Evolutionary conservation across 2,329 filamentous ascomycete genomes (phyloP), one percentile per base, ranked within the genome.

Genomic region (Albifimbria verrucaria): DNA sequence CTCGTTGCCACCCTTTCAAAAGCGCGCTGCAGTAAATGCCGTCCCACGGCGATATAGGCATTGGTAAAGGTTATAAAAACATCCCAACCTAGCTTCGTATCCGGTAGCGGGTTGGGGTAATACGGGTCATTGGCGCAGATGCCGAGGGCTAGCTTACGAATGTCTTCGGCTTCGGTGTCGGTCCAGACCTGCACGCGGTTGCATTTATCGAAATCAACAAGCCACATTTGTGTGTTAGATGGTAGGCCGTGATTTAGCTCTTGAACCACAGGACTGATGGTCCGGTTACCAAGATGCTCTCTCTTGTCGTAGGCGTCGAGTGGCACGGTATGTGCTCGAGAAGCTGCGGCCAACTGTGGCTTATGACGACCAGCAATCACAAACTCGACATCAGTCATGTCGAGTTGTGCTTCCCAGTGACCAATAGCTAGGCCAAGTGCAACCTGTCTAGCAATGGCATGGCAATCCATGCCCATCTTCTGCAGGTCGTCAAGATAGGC

Each of bases 191-290:
- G 49, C 18, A 54, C 52, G 39, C 49, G 52, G 39, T 52, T 54
- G 23, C 52, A 54, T 24, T 54, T 54, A 39, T 54, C 52, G 22
- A 54, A 54, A 25, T 54, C 52, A 44, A 54, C 52, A 12, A 54
- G 39, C 52, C 52, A 54, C 49, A 52, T 52, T 21, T 54, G 52
- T 9, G 52, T 54, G 22, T 43, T 44, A 18, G 25, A 6, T 41
- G 49, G 52, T 18, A 54, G 21, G n/a, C 52, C 52, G 21, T 49
- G 46, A 25, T 47, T 17, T 6, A 32, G 36, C 9, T 28, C 39
- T 21, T 26, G 15, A 20, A 9, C 48, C 25, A 18, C 24, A 7
- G 28, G 18, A 9, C 49, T 25, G 42, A 53, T 53, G 1, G 52
- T 42, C 2, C 52, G 52, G 26, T 53, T 53, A 22, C 48, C 52